A percentile compares a stretch with the other conserved stretches of the same genome.
Evolutionary conservation across 805 yeast species (phyloP).

Genomic region (Monosporozyma aerobia): DNA sequence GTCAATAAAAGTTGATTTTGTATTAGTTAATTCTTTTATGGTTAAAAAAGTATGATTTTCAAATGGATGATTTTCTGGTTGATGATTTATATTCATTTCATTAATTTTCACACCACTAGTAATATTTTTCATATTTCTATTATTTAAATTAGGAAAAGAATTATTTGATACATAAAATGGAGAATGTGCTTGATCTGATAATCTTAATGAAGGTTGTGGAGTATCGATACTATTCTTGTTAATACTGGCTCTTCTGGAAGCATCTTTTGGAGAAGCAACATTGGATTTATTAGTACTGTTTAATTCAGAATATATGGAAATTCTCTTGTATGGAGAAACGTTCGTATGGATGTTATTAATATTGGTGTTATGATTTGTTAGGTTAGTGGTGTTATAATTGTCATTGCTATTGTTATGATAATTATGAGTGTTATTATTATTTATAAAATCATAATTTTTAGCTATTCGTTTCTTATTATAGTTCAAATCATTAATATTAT

Average conservation of each 20-base stretch:
- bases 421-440: constrained; percentile 2
- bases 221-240: constrained; percentile 2
- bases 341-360: not conserved
- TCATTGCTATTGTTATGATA: not conserved
- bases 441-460: constrained; percentile 4
- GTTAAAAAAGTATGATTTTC: constrained; percentile 1
- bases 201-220: constrained; percentile 6
- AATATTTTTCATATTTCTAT: not conserved
- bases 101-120: not conserved
- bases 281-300: not conserved
- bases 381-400: constrained; percentile 1
- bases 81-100: not conserved
- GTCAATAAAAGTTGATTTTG: not conserved
- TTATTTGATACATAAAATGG: constrained; percentile 1
- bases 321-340: not conserved
- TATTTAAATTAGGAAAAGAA: not conserved
- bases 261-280: not conserved
- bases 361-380: not conserved
- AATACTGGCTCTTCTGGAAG: not conserved
- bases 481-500: constrained; percentile 9
- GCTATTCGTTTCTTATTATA: constrained; percentile 19
- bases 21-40: not conserved
- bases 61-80: not conserved
- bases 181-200: constrained; percentile 5
- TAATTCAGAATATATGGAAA: constrained; percentile 3